Base-by-base conservation (phyloP, 1,139 yeast genomes). In the Scheffersomyces illinoinensis region DNA sequence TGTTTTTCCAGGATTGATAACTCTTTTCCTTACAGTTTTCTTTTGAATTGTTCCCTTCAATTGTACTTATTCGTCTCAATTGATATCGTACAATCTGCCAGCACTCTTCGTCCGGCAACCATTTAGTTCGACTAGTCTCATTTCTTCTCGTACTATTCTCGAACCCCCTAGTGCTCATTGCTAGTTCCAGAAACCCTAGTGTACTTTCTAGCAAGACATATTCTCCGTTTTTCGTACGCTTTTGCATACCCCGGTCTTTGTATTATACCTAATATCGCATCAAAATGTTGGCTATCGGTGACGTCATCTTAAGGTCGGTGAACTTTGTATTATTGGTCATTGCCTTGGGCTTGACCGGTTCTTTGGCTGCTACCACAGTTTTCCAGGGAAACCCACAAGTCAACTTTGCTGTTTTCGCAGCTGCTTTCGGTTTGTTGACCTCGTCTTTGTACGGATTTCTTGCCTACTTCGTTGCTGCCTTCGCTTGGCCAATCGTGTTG, bases 401-500 rank as follows among this genome's bases (percentile, higher is more conserved):
- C 65, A 92, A 92, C 82, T 93, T 90, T 76, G 91, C 83, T 64
- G 86, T 93, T 59, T 95, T 95, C 72, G 87, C 97, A 53, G 87
- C 96, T 54, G 93, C 95, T 47, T 95, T 90, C 76, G 97, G 90
- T 66, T 68, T 95, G 52, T 83, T 92, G 62, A 88, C 95, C 61
- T 91, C 96, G 56, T 83, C 92, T 50, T 71, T 93, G 67, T 93
- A 91, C 73, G 97, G 97, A 62, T 69, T 90, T 33, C 76, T 85
- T 58, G 97, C 98, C 56, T 88, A 86, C 81, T 87, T 93, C 68
- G 72, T 91, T 68, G 87, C 88, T 61, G 86, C 89, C 65, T 82
- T 93, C 64, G 97, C 97, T 55, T 91, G 96, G 89, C 98, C 98
- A 67, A 77, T 91, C 59, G 75, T 93, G 65, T 78, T 91, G 73